A percentile compares a stretch with the other conserved stretches of the same genome.
phyloP scores from a whole-genome alignment of 2,329 filamentous ascomycete species.

The Xylaria sp. region DNA sequence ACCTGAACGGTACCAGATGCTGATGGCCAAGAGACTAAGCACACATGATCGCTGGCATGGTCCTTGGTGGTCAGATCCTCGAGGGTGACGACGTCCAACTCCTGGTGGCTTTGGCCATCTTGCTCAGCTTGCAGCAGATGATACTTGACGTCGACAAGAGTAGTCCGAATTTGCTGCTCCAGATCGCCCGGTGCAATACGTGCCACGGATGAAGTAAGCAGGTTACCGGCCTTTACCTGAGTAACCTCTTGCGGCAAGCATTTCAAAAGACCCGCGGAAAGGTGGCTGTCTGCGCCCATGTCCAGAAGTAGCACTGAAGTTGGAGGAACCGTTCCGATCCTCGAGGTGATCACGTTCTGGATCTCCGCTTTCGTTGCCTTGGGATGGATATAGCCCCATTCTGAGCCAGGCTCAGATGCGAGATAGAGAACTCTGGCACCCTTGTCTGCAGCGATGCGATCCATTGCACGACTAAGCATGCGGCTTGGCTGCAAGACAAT shows the following conservation, averaged over 20 bases:
- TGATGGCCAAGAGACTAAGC: neutral
- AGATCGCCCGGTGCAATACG: conserved; percentile 3
- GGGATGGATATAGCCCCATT: conserved; percentile 26
- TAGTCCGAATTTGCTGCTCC: neutral
- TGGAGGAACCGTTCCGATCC: neutral
- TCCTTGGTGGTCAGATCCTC: neutral
- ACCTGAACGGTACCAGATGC: neutral
- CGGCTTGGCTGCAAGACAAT: neutral
- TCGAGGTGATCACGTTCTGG: neutral
- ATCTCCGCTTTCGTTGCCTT: conserved; percentile 24
- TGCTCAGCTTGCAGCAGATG: neutral
- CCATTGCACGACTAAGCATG: neutral
- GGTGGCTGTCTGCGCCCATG: neutral
- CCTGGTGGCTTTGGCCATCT: neutral
- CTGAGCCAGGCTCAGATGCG: neutral
- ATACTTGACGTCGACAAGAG: conserved; percentile 18
- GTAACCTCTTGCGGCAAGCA: neutral
- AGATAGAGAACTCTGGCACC: neutral
- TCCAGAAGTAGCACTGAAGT: neutral
- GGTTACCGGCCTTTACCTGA: neutral
- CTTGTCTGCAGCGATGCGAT: conserved; percentile 3
- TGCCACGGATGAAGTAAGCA: neutral
- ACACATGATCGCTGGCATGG: neutral
- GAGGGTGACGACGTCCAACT: neutral
- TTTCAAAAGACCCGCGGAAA: neutral